phyloP scores from a whole-genome alignment of 257 asterid species.

The Solanum pimpinellifolium region DNA sequence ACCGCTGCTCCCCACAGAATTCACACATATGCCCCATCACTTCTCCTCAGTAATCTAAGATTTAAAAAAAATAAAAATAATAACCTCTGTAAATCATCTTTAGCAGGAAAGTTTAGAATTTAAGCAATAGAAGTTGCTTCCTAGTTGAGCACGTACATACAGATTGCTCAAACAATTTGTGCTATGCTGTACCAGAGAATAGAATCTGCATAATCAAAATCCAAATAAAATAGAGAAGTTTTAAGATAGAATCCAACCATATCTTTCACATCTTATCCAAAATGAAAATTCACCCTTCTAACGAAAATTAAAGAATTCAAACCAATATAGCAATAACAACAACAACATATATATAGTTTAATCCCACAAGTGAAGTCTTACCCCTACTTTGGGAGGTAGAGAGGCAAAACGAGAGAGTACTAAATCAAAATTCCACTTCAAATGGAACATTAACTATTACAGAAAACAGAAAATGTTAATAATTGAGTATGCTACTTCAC shows the following conservation, averaged over 20 bases:
- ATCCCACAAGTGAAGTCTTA: neutral
- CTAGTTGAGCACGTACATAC: neutral
- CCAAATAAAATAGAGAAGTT: neutral
- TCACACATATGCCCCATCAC: slow-evolving; percentile 44
- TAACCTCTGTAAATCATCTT: neutral
- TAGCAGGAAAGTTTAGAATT: neutral
- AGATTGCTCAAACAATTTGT: neutral
- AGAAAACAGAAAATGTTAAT: neutral
- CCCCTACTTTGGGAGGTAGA: neutral
- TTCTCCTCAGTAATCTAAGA: neutral
- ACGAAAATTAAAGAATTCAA: neutral
- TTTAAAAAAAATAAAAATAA: neutral
- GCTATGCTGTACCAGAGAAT: neutral
- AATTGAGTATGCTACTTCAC: neutral
- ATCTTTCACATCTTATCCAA: neutral
- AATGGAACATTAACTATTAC: neutral
- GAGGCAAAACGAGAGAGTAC: neutral
- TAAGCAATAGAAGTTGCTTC: neutral
- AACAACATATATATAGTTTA: neutral
- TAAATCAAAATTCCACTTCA: neutral
- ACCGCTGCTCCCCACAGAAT: slow-evolving; percentile 52
- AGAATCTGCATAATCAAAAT: neutral
- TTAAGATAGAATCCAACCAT: neutral
- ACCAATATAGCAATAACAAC: neutral
- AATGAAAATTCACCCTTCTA: neutral